A percentile compares a stretch with the other conserved stretches of the same genome.
These are phyloP conservation scores for Knoxia roxburghii DNA, from an alignment of 257 asterid genomes.

Conservation along the genomic window DNA sequence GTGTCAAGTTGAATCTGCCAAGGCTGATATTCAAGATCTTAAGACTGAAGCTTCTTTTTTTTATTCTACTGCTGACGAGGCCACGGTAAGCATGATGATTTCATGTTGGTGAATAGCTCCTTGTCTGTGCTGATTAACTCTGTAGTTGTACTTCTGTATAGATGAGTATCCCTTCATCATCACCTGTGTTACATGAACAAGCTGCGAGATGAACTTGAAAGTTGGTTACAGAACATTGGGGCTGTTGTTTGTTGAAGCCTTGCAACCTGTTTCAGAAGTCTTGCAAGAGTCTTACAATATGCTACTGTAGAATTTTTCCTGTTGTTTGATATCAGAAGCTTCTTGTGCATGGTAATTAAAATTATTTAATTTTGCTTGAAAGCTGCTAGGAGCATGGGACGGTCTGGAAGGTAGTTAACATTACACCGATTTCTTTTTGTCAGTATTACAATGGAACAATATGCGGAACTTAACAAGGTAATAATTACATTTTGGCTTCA, in stretches of 20 bases:
- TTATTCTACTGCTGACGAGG: constrained; percentile 63
- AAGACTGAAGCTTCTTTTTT: constrained; percentile 77
- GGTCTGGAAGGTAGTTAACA: too few species aligned
- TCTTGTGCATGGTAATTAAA: neutral
- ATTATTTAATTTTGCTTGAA: neutral
- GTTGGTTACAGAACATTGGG: neutral
- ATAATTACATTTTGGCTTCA: neutral
- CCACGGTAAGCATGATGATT: constrained; percentile 42
- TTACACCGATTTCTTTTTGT: too few species aligned
- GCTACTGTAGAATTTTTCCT: neutral
- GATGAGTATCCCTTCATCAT: neutral
- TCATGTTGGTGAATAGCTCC: neutral
- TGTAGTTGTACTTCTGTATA: neutral
- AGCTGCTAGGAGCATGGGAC: neutral
- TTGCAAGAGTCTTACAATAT: neutral
- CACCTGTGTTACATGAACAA: neutral
- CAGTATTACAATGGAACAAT: neutral
- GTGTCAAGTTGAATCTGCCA: constrained; percentile 63
- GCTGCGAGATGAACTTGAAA: neutral
- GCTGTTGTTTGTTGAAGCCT: neutral
- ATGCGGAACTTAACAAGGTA: neutral
- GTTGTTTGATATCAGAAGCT: neutral
- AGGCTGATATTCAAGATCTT: constrained; percentile 72
- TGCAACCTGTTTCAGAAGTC: neutral
- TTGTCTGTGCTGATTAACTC: neutral